Evolutionary conservation across 2,329 filamentous ascomycete species (phyloP).

Genomic region (Claviceps paspali): DNA sequence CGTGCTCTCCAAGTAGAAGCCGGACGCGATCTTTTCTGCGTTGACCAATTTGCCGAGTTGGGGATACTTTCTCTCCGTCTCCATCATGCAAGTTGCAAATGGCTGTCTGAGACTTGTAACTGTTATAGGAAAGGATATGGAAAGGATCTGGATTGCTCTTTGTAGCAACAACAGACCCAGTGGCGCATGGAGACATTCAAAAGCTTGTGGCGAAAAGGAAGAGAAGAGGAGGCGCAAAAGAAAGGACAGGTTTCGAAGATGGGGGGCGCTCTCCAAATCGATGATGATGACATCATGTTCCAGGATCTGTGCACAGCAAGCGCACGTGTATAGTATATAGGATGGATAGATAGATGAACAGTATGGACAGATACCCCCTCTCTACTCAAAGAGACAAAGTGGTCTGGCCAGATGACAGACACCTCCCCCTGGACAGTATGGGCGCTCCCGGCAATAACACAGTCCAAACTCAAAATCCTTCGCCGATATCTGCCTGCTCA

Average conservation of each 20-base stretch:
- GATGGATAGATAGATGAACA: too few relatives aligned
- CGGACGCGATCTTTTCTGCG: background rate
- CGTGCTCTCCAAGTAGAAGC: constrained; percentile 16
- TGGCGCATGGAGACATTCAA: background rate
- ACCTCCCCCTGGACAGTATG: too few relatives aligned
- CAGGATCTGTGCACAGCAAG: too few relatives aligned
- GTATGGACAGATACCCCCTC: too few relatives aligned
- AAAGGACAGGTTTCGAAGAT: background rate
- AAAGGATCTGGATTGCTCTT: background rate
- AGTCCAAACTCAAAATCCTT: too few relatives aligned
- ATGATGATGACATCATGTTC: background rate
- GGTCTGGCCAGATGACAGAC: too few relatives aligned
- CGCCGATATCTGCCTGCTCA: too few relatives aligned
- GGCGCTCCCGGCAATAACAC: too few relatives aligned
- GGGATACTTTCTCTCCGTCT: background rate
- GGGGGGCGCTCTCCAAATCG: background rate
- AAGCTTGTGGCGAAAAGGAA: background rate
- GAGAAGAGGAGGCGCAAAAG: background rate
- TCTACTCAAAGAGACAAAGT: too few relatives aligned
- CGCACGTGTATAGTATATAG: too few relatives aligned
- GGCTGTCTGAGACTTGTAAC: background rate
- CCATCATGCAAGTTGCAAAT: background rate
- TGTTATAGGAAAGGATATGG: background rate
- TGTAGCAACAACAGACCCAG: background rate
- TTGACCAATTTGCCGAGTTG: background rate